Evolutionary conservation across 179 eudicot species (phyloP).

Genomic region (Beta lomatogona): DNA sequence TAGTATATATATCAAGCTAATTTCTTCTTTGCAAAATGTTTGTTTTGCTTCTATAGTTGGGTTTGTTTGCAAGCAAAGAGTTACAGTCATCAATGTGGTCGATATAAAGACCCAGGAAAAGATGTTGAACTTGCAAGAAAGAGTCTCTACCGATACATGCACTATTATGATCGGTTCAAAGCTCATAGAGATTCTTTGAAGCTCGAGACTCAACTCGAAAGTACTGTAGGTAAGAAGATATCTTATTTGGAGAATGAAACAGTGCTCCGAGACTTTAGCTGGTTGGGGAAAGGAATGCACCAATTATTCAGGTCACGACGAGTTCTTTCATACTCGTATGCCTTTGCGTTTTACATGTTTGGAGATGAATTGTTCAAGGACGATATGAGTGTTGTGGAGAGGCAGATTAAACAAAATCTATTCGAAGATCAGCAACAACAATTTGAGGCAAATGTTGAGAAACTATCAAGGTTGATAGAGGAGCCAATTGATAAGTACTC

Average conservation of each 20-base stretch:
- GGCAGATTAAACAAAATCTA: constrained; percentile 50
- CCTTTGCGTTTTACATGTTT: constrained; percentile 76
- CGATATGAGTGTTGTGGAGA: constrained; percentile 49
- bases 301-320: constrained; percentile 64
- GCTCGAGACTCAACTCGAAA: constrained; percentile 51
- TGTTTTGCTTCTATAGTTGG: constrained; percentile 51
- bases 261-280: constrained; percentile 47
- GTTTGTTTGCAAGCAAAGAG: constrained; percentile 12
- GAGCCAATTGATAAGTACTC: constrained; percentile 48
- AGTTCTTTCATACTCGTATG: constrained; percentile 60
- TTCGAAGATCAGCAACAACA: constrained; percentile 79
- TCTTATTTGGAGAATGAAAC: constrained; percentile 39
- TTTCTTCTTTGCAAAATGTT: neutral
- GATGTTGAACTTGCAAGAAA: constrained; percentile 46
- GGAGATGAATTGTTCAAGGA: constrained; percentile 60
- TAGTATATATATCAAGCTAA: neutral
- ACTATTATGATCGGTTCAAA: constrained; percentile 58
- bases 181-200: constrained; percentile 65
- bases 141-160: constrained; percentile 58
- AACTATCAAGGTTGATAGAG: constrained; percentile 52
- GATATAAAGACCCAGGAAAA: constrained; percentile 46
- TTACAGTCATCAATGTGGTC: constrained; percentile 52
- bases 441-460: constrained; percentile 60
- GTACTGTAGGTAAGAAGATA: constrained; percentile 42
- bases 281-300: constrained; percentile 57